Evolutionary conservation across 2,329 filamentous ascomycete species (phyloP).

Genomic region (Tolypocladium tundrense): DNA sequence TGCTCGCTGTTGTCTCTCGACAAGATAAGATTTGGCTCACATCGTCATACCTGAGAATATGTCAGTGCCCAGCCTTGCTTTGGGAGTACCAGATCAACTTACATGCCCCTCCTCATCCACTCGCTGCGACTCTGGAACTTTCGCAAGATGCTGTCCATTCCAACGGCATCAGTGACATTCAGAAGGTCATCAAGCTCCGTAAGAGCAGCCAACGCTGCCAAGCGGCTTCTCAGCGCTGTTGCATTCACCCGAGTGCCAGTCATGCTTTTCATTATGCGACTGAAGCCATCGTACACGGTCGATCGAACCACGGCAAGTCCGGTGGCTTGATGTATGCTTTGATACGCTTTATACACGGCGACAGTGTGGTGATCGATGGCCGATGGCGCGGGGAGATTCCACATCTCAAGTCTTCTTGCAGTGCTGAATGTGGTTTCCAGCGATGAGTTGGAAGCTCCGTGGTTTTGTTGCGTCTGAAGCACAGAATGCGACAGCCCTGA

Average conservation of each 20-base stretch:
- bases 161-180: slow-evolving; percentile 44
- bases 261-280: slow-evolving; percentile 49
- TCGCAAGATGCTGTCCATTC: slow-evolving; percentile 51
- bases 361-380: slow-evolving; percentile 52
- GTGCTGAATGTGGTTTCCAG: slow-evolving; percentile 68
- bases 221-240: slow-evolving; percentile 39
- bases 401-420: slow-evolving; percentile 75
- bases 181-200: slow-evolving; percentile 75
- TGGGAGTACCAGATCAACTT: slow-evolving; percentile 20
- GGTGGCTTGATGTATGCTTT: slow-evolving; percentile 60
- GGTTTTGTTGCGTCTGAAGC: slow-evolving; percentile 54
- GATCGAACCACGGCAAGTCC: slow-evolving; percentile 41
- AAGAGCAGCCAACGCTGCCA: slow-evolving; percentile 59
- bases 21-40: slow-evolving; percentile 73
- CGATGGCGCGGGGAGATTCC: slow-evolving; percentile 74
- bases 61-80: slow-evolving; percentile 2
- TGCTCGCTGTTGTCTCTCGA: slow-evolving; percentile 71
- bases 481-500: slow-evolving; percentile 78
- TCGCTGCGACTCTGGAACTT: slow-evolving; percentile 54
- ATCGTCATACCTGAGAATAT: slow-evolving; percentile 53
- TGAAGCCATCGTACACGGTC: slow-evolving; percentile 54
- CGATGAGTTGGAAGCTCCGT: slow-evolving; percentile 45
- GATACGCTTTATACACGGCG: slow-evolving; percentile 70
- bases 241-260: slow-evolving; percentile 37
- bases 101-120: slow-evolving; percentile 81